Conservation (phyloP, 169 alveolate species). For the Plasmodium gonderi region DNA sequence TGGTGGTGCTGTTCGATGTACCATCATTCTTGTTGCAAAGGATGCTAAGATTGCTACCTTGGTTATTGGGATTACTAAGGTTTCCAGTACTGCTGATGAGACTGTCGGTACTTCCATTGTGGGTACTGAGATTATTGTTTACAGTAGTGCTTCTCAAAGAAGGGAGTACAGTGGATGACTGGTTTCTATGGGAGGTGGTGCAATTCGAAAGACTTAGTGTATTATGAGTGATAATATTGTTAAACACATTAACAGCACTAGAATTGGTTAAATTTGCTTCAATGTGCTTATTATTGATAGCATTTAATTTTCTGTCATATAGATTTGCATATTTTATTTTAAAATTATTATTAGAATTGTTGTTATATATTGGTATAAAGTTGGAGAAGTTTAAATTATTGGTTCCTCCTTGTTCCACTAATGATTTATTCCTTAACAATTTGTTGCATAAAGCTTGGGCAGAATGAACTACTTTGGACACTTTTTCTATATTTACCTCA, state of each 20-base stretch:
- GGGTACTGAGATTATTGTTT: too few relatives aligned
- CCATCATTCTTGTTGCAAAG: neutral
- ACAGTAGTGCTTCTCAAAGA: too few relatives aligned
- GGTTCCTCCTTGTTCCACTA: neutral
- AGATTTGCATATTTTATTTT: constrained; percentile 7
- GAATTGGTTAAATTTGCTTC: neutral
- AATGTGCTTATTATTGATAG: neutral
- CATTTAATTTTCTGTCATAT: constrained; percentile 7
- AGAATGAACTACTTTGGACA: constrained; percentile 23
- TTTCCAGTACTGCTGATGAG: neutral
- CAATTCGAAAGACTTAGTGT: neutral
- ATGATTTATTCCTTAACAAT: constrained; percentile 15
- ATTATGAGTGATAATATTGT: constrained; percentile 22
- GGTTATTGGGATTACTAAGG: too few relatives aligned
- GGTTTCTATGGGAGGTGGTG: neutral
- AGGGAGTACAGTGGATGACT: neutral
- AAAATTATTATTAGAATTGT: neutral
- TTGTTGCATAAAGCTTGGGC: constrained; percentile 46
- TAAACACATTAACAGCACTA: neutral
- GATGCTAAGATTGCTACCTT: too few relatives aligned
- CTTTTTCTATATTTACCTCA: constrained; percentile 26
- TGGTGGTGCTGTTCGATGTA: neutral
- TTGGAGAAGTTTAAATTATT: neutral
- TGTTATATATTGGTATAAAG: neutral
- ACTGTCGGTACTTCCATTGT: neutral